phyloP scores from a whole-genome alignment of 2,329 filamentous ascomycete species.

The Penicillium sp. region DNA sequence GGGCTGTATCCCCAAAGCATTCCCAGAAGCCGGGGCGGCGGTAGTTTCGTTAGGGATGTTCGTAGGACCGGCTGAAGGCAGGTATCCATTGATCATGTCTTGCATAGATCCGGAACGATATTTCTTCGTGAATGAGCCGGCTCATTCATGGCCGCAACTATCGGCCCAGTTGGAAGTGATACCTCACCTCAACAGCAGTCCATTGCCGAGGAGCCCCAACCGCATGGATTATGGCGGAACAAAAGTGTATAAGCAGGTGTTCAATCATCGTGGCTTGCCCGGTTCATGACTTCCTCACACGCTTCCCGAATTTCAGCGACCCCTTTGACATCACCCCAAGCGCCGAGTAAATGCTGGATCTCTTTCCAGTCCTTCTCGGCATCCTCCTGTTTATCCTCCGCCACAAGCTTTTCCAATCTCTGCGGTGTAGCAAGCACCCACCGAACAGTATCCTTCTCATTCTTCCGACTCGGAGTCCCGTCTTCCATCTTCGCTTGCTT shows the following conservation, averaged over 20 bases:
- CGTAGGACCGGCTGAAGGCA: not conserved
- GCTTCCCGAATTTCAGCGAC: slow-evolving; percentile 40
- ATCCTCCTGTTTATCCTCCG: slow-evolving; percentile 39
- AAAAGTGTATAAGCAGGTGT: not conserved
- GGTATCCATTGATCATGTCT: not conserved
- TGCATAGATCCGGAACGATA: not conserved
- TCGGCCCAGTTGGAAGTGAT: not conserved
- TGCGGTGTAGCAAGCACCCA: slow-evolving; percentile 46
- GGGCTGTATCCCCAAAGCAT: not conserved
- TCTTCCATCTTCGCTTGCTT: slow-evolving; percentile 24
- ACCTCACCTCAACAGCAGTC: not conserved
- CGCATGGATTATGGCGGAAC: not conserved
- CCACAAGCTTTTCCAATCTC: slow-evolving; percentile 38
- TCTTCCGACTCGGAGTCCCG: slow-evolving; percentile 18
- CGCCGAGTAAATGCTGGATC: slow-evolving; percentile 38
- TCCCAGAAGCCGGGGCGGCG: not conserved
- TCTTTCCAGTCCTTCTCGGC: slow-evolving; percentile 44
- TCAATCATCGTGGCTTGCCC: slow-evolving; percentile 26
- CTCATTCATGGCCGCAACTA: not conserved
- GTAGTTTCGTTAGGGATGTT: not conserved
- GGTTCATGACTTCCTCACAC: slow-evolving; percentile 41
- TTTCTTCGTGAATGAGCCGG: not conserved
- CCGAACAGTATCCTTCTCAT: slow-evolving; percentile 43
- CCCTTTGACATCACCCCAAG: slow-evolving; percentile 45
- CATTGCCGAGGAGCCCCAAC: not conserved